Percentiles rank a stretch among this genome's conserved stretches.
These are phyloP conservation scores for Leishmania turanica DNA, from an alignment of 208 protist genomes.

Conservation along the genomic window DNA sequence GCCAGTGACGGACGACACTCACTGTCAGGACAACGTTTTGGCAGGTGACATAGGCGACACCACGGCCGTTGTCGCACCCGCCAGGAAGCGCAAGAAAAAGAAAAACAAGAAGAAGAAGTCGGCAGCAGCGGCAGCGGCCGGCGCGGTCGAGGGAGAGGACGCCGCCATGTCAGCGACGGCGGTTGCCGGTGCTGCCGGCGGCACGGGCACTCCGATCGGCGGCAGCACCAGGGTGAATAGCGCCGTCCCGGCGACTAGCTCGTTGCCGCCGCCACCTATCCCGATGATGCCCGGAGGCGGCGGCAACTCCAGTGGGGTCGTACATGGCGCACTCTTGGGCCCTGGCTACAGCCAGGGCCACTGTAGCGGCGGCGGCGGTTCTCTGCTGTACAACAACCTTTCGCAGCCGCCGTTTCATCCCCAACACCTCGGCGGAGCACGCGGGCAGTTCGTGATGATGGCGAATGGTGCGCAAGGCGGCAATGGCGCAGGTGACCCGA, in stretches of 20 bases:
- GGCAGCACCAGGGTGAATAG: not conserved
- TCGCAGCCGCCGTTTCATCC: constrained; percentile 3
- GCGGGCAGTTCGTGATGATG: not conserved
- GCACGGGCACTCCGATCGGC: not conserved
- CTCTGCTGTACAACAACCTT: not conserved
- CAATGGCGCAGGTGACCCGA: not conserved
- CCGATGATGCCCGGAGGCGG: constrained; percentile 1
- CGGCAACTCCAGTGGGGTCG: not conserved
- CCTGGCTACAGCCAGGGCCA: not conserved
- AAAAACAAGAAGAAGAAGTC: constrained; percentile 29
- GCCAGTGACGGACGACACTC: not conserved
- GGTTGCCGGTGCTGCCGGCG: constrained; percentile 5
- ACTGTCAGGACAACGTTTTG: not conserved
- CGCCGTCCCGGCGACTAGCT: not conserved
- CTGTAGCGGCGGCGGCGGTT: not conserved
- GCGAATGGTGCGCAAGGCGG: not conserved
- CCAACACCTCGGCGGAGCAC: constrained; percentile 7
- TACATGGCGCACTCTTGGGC: not conserved
- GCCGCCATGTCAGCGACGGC: not conserved
- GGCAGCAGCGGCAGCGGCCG: not conserved
- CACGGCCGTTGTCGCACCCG: not conserved
- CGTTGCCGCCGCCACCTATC: not conserved
- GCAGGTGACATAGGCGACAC: not conserved
- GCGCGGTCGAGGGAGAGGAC: not conserved
- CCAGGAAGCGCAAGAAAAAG: constrained; percentile 44